These are phyloP conservation scores for Aquilaria sinensis DNA, from an alignment of 345 rosid species.

Conservation along the genomic window DNA sequence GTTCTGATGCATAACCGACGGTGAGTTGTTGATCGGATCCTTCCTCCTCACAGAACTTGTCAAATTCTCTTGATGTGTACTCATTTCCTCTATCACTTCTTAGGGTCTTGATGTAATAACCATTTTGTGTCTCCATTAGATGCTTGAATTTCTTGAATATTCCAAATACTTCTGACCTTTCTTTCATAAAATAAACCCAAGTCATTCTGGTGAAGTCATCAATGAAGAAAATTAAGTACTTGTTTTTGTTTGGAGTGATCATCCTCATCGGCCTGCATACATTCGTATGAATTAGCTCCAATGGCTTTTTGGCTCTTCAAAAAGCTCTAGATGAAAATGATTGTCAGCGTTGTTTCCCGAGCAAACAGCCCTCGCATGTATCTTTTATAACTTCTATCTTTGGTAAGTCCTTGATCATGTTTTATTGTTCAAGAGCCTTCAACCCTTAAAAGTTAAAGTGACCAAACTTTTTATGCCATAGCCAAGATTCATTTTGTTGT, in stretches of 20 bases:
- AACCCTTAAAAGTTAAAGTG: no score
- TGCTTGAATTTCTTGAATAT: neutral
- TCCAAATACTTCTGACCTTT: neutral
- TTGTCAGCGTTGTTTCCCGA: no score
- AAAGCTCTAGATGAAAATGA: no score
- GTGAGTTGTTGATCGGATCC: neutral
- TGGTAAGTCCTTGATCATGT: no score
- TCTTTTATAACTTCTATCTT: no score
- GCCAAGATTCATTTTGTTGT: no score
- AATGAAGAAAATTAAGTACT: neutral
- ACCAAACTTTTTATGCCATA: no score
- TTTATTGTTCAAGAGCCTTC: no score
- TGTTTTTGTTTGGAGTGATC: neutral
- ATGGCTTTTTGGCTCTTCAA: no score
- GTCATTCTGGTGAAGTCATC: slow-evolving; percentile 1
- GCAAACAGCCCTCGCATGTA: no score
- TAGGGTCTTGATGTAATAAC: neutral
- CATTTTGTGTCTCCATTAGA: no score
- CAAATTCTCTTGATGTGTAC: neutral
- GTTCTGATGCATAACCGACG: neutral
- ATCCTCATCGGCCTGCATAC: neutral
- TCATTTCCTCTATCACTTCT: neutral
- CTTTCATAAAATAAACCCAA: slow-evolving; percentile 1
- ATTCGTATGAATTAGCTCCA: neutral
- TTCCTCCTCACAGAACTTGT: neutral